These are phyloP conservation scores for Coix lacrymajobi DNA, from an alignment of 176 grass and related monocot species.

Conservation along the genomic window DNA sequence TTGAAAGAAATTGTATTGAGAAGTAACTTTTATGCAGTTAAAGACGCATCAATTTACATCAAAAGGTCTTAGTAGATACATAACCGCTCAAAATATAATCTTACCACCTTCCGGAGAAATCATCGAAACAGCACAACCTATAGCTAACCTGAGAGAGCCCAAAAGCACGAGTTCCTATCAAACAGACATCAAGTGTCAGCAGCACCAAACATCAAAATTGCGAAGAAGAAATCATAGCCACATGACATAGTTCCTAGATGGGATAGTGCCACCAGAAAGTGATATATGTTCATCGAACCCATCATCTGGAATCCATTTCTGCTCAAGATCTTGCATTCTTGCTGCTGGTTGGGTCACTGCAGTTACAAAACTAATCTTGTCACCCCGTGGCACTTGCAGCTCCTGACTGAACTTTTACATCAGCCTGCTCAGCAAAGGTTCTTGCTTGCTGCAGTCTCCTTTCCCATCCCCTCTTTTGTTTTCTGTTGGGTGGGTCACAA, in stretches of 20 bases:
- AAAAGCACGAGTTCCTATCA: not conserved
- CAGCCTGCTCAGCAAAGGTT: not conserved
- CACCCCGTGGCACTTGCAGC: not conserved
- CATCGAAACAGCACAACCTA: no score
- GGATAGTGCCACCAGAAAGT: not conserved
- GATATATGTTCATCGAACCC: not conserved
- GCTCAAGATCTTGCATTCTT: not conserved
- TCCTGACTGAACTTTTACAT: not conserved
- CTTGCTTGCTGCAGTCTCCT: not conserved
- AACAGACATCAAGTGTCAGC: not conserved
- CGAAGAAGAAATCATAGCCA: not conserved
- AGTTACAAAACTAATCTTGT: not conserved
- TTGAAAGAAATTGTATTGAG: not conserved
- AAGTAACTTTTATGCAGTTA: not conserved
- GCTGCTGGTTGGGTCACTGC: conserved; percentile 9
- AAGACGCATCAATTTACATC: not conserved
- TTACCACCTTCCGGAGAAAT: no score
- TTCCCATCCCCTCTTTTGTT: not conserved
- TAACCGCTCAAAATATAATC: not conserved
- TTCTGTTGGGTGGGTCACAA: not conserved
- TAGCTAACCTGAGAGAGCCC: no score
- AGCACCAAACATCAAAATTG: not conserved
- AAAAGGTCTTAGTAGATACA: not conserved
- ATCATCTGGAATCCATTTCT: not conserved
- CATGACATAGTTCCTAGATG: not conserved